These are phyloP conservation scores for Ensete ventricosum DNA, from an alignment of 176 grass and related monocot genomes.

Conservation along the genomic window DNA sequence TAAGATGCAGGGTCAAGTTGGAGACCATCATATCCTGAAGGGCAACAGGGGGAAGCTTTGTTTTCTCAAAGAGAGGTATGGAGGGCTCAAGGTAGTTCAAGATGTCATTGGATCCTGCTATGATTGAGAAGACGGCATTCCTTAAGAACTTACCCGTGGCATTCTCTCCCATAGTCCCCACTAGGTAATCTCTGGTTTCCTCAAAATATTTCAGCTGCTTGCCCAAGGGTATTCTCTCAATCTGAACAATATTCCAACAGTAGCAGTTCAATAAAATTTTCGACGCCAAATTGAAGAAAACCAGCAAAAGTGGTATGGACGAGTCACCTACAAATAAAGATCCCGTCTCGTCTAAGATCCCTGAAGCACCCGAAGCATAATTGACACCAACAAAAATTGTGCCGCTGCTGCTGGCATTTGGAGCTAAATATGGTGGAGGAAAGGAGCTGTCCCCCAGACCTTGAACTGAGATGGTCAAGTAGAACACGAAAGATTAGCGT, in stretches of 20 bases:
- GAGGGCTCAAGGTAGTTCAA: slow-evolving; percentile 66
- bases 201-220: slow-evolving; percentile 73
- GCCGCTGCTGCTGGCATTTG: slow-evolving; percentile 28
- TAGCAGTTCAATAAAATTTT: slow-evolving; percentile 11
- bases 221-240: slow-evolving; percentile 58
- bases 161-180: slow-evolving; percentile 34
- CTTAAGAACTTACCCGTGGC: slow-evolving; percentile 42
- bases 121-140: slow-evolving; percentile 43
- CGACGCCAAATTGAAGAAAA: slow-evolving; percentile 14
- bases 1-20: slow-evolving; percentile 63
- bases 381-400: slow-evolving; percentile 42
- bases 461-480: slow-evolving; percentile 39
- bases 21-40: slow-evolving; percentile 64
- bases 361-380: slow-evolving; percentile 83
- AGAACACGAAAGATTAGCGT: neutral
- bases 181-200: slow-evolving; percentile 43
- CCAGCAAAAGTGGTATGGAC: neutral
- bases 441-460: slow-evolving; percentile 45
- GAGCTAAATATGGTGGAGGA: slow-evolving; percentile 62
- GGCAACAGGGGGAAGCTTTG: slow-evolving; percentile 36
- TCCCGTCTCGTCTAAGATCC: slow-evolving; percentile 83
- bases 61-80: slow-evolving; percentile 50
- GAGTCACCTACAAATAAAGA: slow-evolving; percentile 51
- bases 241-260: slow-evolving; percentile 21
- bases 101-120: slow-evolving; percentile 70